Evolutionary conservation across 345 rosid species (phyloP).

Genomic region (Clarkia xantiana): DNA sequence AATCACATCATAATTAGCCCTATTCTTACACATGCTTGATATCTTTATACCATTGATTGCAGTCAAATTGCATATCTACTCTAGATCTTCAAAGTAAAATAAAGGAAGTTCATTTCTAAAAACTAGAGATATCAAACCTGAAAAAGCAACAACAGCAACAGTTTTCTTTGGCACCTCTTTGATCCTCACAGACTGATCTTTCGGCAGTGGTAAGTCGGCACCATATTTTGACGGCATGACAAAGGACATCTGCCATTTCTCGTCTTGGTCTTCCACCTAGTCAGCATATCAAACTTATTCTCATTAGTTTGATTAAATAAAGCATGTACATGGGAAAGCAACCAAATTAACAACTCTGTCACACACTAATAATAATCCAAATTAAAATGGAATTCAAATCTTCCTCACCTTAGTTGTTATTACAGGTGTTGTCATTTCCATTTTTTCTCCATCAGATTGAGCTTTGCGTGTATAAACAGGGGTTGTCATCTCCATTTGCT

Average conservation of each 20-base stretch:
- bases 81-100: slow-evolving; percentile 1
- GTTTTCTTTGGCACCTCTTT: slow-evolving; percentile 53
- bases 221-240: slow-evolving; percentile 86
- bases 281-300: slow-evolving; percentile 4
- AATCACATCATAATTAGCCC: too few species aligned
- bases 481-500: slow-evolving; percentile 88
- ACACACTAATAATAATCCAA: neutral
- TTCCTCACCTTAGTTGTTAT: slow-evolving; percentile 52
- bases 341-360: neutral
- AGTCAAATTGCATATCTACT: too few species aligned
- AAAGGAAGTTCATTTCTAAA: neutral
- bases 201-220: slow-evolving; percentile 54
- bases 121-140: slow-evolving; percentile 19
- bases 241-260: slow-evolving; percentile 85
- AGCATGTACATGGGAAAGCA: neutral
- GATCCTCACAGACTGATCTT: slow-evolving; percentile 61
- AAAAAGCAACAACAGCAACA: slow-evolving; percentile 67
- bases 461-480: slow-evolving; percentile 62
- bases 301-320: slow-evolving; percentile 1
- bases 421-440: slow-evolving; percentile 93
- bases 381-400: too few species aligned
- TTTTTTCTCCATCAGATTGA: slow-evolving; percentile 53
- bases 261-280: slow-evolving; percentile 36
- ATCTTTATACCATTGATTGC: too few species aligned
- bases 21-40: too few species aligned